Conservation (phyloP, 2,329 filamentous ascomycete genomes). For the Monosporascus sp. region DNA sequence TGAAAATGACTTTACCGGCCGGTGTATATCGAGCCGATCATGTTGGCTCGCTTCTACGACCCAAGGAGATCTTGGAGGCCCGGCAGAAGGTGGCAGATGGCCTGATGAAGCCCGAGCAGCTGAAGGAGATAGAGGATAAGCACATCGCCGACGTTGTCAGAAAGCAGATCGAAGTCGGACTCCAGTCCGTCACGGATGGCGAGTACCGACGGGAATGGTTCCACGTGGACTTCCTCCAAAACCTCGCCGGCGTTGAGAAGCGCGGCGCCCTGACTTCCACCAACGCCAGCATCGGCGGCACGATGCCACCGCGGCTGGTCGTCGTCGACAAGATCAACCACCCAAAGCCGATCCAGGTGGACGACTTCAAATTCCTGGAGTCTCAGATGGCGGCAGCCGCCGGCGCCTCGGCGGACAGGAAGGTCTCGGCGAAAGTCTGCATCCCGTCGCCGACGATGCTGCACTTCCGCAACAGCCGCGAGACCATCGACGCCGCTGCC, state of each 20-base stretch:
- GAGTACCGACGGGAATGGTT: slow-evolving; percentile 54
- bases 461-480: slow-evolving; percentile 51
- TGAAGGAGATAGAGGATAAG: slow-evolving; percentile 46
- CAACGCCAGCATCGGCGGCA: slow-evolving; percentile 41
- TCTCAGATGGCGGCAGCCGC: slow-evolving; percentile 33
- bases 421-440: slow-evolving; percentile 47
- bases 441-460: slow-evolving; percentile 57
- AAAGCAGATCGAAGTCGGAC: slow-evolving; percentile 42
- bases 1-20: slow-evolving; percentile 33
- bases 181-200: slow-evolving; percentile 49
- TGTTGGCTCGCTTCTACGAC: slow-evolving; percentile 50
- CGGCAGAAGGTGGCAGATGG: slow-evolving; percentile 41
- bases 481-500: slow-evolving; percentile 45
- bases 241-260: slow-evolving; percentile 48
- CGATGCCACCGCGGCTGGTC: slow-evolving; percentile 47
- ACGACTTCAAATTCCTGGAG: slow-evolving; percentile 51
- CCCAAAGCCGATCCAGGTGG: slow-evolving; percentile 48
- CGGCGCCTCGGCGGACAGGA: slow-evolving; percentile 19
- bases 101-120: slow-evolving; percentile 35
- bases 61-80: slow-evolving; percentile 42
- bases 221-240: slow-evolving; percentile 53
- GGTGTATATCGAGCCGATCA: slow-evolving; percentile 49
- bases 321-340: slow-evolving; percentile 51
- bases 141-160: slow-evolving; percentile 43
- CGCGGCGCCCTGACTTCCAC: slow-evolving; percentile 39